These are phyloP conservation scores for Volvariella volvacea DNA, from an alignment of 1,284 basidiomycete species.

Conservation along the genomic window DNA sequence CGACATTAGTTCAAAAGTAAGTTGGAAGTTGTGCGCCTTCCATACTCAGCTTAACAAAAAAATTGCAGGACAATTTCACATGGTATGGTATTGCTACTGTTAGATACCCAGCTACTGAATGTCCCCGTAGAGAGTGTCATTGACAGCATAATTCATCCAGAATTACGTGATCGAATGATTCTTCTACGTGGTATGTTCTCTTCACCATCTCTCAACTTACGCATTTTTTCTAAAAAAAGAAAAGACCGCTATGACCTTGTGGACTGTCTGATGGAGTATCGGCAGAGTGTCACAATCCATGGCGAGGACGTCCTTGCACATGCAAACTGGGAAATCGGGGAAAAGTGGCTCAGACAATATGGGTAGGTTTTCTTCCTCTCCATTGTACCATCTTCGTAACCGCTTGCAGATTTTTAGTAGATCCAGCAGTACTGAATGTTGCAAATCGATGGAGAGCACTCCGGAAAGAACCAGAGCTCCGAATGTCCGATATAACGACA, in stretches of 20 bases:
- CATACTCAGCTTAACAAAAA: too few relatives aligned
- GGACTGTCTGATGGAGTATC: constrained; percentile 69
- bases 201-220: background rate
- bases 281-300: constrained; percentile 64
- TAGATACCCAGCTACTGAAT: constrained; percentile 4
- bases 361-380: constrained; percentile 42
- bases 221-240: constrained; percentile 16
- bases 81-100: constrained; percentile 35
- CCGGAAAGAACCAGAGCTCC: constrained; percentile 61
- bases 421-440: constrained; percentile 53
- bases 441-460: constrained; percentile 76
- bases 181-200: constrained; percentile 62
- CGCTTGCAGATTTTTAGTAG: constrained; percentile 62
- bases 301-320: constrained; percentile 87
- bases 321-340: constrained; percentile 82
- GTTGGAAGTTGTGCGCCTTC: too few relatives aligned
- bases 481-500: constrained; percentile 45
- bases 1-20: constrained; percentile 79
- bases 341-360: constrained; percentile 77
- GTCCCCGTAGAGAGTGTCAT: constrained; percentile 71
- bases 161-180: constrained; percentile 85
- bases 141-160: constrained; percentile 81
- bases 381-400: background rate
- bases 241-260: constrained; percentile 72
- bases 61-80: constrained; percentile 71